Evolutionary conservation across 2,329 filamentous ascomycete species (phyloP), one percentile per base, ranked within the genome.

Genomic region (Talaromyces albobiverticillius): DNA sequence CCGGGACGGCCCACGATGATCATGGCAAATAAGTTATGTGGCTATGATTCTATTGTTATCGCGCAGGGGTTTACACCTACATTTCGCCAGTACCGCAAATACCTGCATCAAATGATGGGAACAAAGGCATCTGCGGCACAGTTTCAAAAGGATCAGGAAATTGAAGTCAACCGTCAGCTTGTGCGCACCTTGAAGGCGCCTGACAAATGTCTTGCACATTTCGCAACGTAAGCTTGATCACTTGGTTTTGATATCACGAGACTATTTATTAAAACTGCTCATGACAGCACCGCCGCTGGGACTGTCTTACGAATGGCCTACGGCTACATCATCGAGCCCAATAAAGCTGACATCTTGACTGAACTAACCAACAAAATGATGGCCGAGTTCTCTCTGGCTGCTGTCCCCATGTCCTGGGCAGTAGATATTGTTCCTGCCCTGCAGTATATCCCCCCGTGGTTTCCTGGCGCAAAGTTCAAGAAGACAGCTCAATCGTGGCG

Each of bases 381-480:
- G 65, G 61, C 62, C 2, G 58, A 74, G 5, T 77, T 80, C 52
- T 66, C 71, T 0, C 61, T 69, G n/a, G 71, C 75, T 1, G 64
- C 62, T 1, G 64, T 72, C 0, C 73, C 77, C 1, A 75, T 75
- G 9, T 67, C 60, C 4, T 80, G 71, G 71, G 53, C 70, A 4
- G 77, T 80, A 1, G 77, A 81, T 50, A 62, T 74, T 0, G 56
- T 81, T 1, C 77, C 78, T 2, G 32, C 57, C 2, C 53, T 64
- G 64, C 48, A 61, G 61, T 66, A 74, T 50, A 40, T 78, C 0
- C 77, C 78, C 0, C 64, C 72, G 2, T 77, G 76, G 71, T 60
- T 75, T 16, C 77, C 76, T 1, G 76, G 77, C 0, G 68, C 73
- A 16, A 62, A 60, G 7, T 80, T 78, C 64, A 76, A 79, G 56